A percentile compares a stretch with the other conserved stretches of the same genome.
Conservation (phyloP, 305 asterid species). For the Galium porrigens region DNA sequence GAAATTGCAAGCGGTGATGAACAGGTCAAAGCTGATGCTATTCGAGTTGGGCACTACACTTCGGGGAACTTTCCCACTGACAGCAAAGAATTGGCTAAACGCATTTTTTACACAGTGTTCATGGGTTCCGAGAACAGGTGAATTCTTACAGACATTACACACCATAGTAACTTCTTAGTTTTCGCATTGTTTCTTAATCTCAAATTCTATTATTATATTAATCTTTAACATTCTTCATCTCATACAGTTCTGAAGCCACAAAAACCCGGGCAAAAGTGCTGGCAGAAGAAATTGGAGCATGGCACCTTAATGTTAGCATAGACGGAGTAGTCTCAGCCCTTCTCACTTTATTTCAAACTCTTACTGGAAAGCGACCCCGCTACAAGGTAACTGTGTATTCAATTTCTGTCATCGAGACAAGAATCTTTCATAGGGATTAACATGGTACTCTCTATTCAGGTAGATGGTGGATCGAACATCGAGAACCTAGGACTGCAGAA, state of each 20-base stretch:
- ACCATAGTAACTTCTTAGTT: not conserved
- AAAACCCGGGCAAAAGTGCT: conserved; percentile 72
- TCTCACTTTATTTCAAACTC: conserved; percentile 65
- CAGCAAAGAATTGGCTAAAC: conserved; percentile 79
- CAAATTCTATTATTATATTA: conserved; percentile 5
- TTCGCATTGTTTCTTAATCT: not conserved
- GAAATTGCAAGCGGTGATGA: conserved; percentile 68
- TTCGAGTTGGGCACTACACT: conserved; percentile 66
- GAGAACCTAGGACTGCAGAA: conserved; percentile 88
- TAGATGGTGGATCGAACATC: conserved; percentile 88
- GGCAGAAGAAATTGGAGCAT: conserved; percentile 85
- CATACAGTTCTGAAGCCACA: conserved; percentile 71
- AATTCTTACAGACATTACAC: conserved; percentile 9
- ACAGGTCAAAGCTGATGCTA: conserved; percentile 83
- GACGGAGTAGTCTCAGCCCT: conserved; percentile 74
- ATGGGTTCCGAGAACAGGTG: conserved; percentile 95
- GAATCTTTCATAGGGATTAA: not conserved
- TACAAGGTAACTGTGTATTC: conserved; percentile 44
- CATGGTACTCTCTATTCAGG: conserved; percentile 38
- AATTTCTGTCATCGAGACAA: not conserved
- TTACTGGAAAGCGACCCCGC: conserved; percentile 76
- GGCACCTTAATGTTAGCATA: conserved; percentile 86
- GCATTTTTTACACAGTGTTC: conserved; percentile 76
- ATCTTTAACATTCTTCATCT: conserved; percentile 15
- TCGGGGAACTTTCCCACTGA: conserved; percentile 70